Base-by-base conservation (phyloP, 164 flowering plant genomes). In the Tetrastigma voinierianum region DNA sequence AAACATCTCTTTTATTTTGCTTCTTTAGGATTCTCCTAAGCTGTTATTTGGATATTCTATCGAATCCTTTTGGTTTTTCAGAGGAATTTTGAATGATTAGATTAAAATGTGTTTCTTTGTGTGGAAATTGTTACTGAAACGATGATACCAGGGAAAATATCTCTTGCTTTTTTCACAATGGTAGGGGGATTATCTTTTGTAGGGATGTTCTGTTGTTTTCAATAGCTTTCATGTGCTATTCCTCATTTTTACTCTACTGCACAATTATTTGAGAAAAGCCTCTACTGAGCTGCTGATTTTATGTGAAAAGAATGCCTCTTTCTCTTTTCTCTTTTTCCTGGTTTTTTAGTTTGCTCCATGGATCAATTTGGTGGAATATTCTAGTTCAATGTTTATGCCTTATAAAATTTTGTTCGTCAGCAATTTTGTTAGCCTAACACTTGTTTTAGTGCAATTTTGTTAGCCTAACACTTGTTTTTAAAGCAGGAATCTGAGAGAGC, bases 401-500 rank as follows among this genome's bases (percentile, higher is more conserved):
- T 9, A n/a, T 47, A 25, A 16, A n/a, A 9, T 24, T 40, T 20
- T 17, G 46, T n/a, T 20, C 18, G n/a, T 20, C 43, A 20, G 19
- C 17, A n/a, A n/a, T 19, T 56, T 47, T 9, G 20, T 49, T 66
- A 43, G 16, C 3, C 5, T 3, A 54, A 54, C 11, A 54, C 23
- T 71, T 44, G 48, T 58, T 67, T 64, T 20, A n/a, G n/a, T n/a
- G n/a, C n/a, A n/a, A n/a, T n/a, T 20, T 67, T 9, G 20, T 49
- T 66, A 43, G 16, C 3, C 5, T 3, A 54, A 54, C 11, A 54
- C 23, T 71, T 44, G 48, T 58, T 67, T 64, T 20, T 57, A 19
- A 20, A 71, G 72, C 82, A 94, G 98, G 82, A 82, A 85, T 68
- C 76, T 94, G 67, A 82, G 80, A 66, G 93, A 78, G 75, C 78